Percentiles rank a stretch among this genome's conserved stretches.
Conservation (phyloP, 192 early-diverging fungal species). For the Coemansia sp. region DNA sequence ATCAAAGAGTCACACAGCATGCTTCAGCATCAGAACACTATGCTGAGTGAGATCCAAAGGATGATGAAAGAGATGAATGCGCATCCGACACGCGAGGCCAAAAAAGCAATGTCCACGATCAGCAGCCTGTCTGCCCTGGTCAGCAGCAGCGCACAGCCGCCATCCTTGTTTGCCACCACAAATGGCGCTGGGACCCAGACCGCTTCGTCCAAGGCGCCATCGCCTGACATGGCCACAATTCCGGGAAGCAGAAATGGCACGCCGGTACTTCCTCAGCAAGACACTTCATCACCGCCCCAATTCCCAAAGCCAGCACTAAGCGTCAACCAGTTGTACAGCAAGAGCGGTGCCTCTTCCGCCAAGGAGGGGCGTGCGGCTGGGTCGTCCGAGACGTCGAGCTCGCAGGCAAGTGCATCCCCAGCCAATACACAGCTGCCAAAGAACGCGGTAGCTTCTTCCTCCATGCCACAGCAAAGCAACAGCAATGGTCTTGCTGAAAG, state of each 20-base stretch:
- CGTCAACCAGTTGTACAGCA: constrained; percentile 9
- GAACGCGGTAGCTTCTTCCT: background rate
- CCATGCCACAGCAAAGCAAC: background rate
- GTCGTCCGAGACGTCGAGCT: background rate
- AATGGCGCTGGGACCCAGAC: background rate
- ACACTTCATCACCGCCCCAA: background rate
- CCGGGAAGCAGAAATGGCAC: background rate
- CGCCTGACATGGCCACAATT: constrained; percentile 1
- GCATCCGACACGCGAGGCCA: constrained; percentile 17
- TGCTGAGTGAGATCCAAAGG: constrained; percentile 22
- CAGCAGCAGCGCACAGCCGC: constrained; percentile 5
- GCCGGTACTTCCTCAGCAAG: background rate
- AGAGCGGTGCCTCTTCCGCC: background rate
- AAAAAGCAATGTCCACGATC: constrained; percentile 29
- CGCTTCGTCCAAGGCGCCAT: background rate
- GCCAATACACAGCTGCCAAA: background rate
- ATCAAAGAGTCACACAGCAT: constrained; percentile 45
- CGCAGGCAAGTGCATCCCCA: background rate
- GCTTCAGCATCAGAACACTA: constrained; percentile 31
- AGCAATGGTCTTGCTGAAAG: background rate
- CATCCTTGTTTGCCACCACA: background rate
- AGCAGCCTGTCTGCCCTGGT: constrained; percentile 35
- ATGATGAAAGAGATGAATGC: constrained; percentile 24
- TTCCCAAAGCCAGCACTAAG: constrained; percentile 14
- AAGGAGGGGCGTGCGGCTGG: background rate